phyloP scores from a whole-genome alignment of 2,329 filamentous ascomycete genomes.

The Pyrenophora graminea region DNA sequence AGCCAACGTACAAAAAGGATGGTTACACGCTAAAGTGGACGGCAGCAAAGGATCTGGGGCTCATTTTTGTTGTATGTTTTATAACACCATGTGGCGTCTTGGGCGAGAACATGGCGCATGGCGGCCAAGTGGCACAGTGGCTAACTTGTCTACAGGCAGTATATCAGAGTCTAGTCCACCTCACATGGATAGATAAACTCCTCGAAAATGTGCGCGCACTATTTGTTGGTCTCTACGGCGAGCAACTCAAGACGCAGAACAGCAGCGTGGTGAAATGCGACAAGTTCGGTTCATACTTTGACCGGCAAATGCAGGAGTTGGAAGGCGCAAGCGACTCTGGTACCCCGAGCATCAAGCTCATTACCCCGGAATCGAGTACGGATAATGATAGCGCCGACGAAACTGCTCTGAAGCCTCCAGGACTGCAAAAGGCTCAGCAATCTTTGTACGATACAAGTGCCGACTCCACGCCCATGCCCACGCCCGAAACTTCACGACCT shows the following conservation, averaged over 20 bases:
- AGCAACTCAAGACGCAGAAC: conserved; percentile 80
- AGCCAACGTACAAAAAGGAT: conserved; percentile 82
- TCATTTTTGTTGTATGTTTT: conserved; percentile 85
- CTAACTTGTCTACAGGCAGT: conserved; percentile 68
- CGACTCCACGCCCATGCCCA: conserved; percentile 70
- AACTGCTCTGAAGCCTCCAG: conserved; percentile 58
- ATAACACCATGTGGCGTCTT: background rate
- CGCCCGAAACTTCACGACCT: conserved; percentile 78
- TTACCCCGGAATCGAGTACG: conserved; percentile 56
- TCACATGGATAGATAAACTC: conserved; percentile 96
- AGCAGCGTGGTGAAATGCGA: conserved; percentile 77
- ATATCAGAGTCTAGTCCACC: conserved; percentile 90
- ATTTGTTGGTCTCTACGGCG: conserved; percentile 86
- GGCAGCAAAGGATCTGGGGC: conserved; percentile 83
- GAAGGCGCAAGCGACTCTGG: conserved; percentile 59
- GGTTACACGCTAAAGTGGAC: conserved; percentile 96
- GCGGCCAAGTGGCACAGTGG: background rate
- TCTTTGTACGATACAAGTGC: conserved; percentile 57
- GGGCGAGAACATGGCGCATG: background rate
- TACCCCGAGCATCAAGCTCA: conserved; percentile 47
- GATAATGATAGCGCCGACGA: conserved; percentile 55
- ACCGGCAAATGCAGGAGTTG: conserved; percentile 85
- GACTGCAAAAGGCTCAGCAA: conserved; percentile 51
- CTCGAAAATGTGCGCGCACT: conserved; percentile 93
- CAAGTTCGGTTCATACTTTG: conserved; percentile 87